A percentile compares a stretch with the other conserved stretches of the same genome.
Conservation (phyloP, 768 basidiomycete species). For the Mycena leptocephala region DNA sequence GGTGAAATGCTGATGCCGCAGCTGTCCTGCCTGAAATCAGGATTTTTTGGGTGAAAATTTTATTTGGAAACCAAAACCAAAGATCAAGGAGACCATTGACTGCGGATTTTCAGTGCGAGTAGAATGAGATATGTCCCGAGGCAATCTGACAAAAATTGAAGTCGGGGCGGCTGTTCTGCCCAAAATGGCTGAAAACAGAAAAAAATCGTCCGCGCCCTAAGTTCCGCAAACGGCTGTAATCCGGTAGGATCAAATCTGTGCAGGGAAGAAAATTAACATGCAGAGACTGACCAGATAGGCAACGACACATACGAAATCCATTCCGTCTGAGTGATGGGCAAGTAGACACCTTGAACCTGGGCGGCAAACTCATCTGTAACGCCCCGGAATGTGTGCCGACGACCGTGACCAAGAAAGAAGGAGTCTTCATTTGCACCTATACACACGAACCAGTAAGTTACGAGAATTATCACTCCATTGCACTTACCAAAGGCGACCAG, state of each 20-base stretch:
- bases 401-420: conserved; percentile 17
- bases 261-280: not conserved
- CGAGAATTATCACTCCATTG: not conserved
- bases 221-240: no score
- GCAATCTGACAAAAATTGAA: no score
- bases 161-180: no score
- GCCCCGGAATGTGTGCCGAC: not conserved
- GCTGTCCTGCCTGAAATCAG: no score
- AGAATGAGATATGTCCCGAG: no score
- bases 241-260: not conserved
- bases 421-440: not conserved
- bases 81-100: no score
- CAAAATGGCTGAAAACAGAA: no score
- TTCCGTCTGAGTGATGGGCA: conserved; percentile 5
- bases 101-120: no score
- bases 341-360: not conserved
- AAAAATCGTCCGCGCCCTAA: no score
- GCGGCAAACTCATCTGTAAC: not conserved
- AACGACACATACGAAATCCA: conserved; percentile 12
- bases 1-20: no score
- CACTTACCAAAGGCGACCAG: conserved; percentile 9
- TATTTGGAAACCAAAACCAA: no score
- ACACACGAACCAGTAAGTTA: not conserved
- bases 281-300: not conserved
- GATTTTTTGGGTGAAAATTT: no score